Evolutionary conservation across 495 filamentous ascomycete genomes (phyloP).

Genomic region (Penicilliopsis zonata): DNA sequence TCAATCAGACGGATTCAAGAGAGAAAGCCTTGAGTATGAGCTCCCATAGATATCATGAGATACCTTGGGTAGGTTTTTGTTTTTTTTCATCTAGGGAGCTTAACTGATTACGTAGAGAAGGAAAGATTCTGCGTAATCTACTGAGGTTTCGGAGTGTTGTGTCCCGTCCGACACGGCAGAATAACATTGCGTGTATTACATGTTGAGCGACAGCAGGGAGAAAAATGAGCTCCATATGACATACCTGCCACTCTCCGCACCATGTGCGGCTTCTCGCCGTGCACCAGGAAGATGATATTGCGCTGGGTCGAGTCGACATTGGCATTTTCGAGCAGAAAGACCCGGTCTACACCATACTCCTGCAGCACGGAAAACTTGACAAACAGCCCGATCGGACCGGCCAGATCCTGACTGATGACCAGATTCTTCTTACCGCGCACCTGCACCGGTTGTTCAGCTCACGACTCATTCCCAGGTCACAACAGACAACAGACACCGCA

Average conservation of each 20-base stretch:
- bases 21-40: conserved; percentile 34
- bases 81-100: conserved; percentile 49
- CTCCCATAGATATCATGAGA: conserved; percentile 18
- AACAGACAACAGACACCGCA: no score
- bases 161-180: no score
- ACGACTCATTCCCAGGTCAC: no score
- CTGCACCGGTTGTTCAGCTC: conserved; percentile 35
- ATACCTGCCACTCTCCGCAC: conserved; percentile 81
- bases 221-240: no score
- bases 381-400: conserved; percentile 78
- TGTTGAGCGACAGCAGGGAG: no score
- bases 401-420: conserved; percentile 80
- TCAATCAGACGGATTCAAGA: conserved; percentile 19
- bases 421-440: conserved; percentile 98
- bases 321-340: conserved; percentile 90
- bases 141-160: conserved; percentile 39
- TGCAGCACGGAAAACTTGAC: conserved; percentile 85
- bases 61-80: conserved; percentile 1
- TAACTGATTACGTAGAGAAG: conserved; percentile 53
- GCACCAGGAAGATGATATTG: conserved; percentile 86
- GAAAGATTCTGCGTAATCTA: conserved; percentile 46
- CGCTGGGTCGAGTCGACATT: conserved; percentile 87
- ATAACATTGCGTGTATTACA: no score
- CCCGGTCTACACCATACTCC: conserved; percentile 93
- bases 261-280: conserved; percentile 75